Evolutionary conservation across 768 basidiomycete species (phyloP), one percentile per base, ranked within the genome.

Genomic region (Leccinum barrowsii): DNA sequence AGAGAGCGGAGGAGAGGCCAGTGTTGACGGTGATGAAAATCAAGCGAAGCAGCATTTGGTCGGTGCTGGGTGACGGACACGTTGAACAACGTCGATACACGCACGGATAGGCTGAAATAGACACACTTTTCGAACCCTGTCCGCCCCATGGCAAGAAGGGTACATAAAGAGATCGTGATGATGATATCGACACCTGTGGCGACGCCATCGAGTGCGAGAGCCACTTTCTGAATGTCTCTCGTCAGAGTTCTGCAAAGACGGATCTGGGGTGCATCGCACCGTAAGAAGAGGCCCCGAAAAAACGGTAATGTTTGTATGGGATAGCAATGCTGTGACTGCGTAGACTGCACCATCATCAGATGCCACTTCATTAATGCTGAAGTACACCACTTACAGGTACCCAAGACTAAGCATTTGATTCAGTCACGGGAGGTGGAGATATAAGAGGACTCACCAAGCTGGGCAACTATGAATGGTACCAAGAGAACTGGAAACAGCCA

Each of bases 21-120:
- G 69, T 61, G 48, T 69, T 67, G 50, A 64, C 63, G 35, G 65
- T 65, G 51, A 65, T 65, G 52, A 71, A 59, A 46, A 70, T 67
- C 58, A 70, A 4, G 15, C 69, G 62, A 26, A 57, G 55, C 58
- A 70, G 56, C 58, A 65, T 67, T 15, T 44, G 64, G 50, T 69
- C 69, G 26, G 67, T 71, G 49, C 67, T 70, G 34, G 35, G 50
- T 30, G 52, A 55, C 6, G 7, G 11, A 12, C 59, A 44, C 50
- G 57, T 56, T 54, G 54, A 51, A 44, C 35, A 11, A 32, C 11
- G 50, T 8, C 50, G 44, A 44, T 26, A 35, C 37, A 3, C 32
- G 21, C 12, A 26, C 19, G 17, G 3, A 21, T 6, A 28, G 48
- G 7, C 3, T 17, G 22, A 26, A 26, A 57, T 13, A 22, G 30